Conservation (phyloP, 2,329 filamentous ascomycete species). For the Tympanopsis confertula region DNA sequence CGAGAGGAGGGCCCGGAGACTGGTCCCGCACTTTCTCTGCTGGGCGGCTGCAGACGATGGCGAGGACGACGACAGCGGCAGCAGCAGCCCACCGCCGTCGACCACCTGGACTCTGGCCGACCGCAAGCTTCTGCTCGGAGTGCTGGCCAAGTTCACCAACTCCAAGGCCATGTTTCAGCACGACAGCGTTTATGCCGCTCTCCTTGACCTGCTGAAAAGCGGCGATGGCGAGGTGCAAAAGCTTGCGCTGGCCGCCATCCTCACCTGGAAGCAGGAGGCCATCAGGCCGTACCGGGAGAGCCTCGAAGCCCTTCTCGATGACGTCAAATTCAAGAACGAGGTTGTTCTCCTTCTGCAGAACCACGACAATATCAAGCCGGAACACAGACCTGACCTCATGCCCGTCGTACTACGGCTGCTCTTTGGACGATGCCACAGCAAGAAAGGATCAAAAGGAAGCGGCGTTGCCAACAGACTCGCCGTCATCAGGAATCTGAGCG, state of each 20-base stretch:
- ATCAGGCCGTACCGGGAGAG: slow-evolving; percentile 75
- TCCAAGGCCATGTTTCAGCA: slow-evolving; percentile 72
- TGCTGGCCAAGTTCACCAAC: slow-evolving; percentile 80
- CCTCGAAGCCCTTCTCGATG: slow-evolving; percentile 76
- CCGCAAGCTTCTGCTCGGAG: slow-evolving; percentile 67
- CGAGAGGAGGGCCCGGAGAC: slow-evolving; percentile 71
- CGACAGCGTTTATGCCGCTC: slow-evolving; percentile 61
- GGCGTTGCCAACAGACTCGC: slow-evolving; percentile 73
- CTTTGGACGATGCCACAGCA: slow-evolving; percentile 79
- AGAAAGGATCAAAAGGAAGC: slow-evolving; percentile 67
- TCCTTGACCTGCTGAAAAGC: slow-evolving; percentile 69
- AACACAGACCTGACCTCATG: slow-evolving; percentile 65
- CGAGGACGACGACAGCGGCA: slow-evolving; percentile 24
- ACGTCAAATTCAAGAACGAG: slow-evolving; percentile 84
- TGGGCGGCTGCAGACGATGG: slow-evolving; percentile 44
- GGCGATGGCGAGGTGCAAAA: slow-evolving; percentile 86
- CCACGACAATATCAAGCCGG: slow-evolving; percentile 58
- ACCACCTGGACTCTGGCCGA: slow-evolving; percentile 63
- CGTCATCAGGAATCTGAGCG: slow-evolving; percentile 65
- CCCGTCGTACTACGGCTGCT: slow-evolving; percentile 77
- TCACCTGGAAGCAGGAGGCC: slow-evolving; percentile 76
- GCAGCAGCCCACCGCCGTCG: slow-evolving; percentile 22
- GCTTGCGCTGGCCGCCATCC: slow-evolving; percentile 68
- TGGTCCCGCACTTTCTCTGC: slow-evolving; percentile 76
- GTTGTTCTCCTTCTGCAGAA: slow-evolving; percentile 78